Evolutionary conservation across 202 grass and related monocot genomes (phyloP).

Genomic region (Brachypodium distachyon): DNA sequence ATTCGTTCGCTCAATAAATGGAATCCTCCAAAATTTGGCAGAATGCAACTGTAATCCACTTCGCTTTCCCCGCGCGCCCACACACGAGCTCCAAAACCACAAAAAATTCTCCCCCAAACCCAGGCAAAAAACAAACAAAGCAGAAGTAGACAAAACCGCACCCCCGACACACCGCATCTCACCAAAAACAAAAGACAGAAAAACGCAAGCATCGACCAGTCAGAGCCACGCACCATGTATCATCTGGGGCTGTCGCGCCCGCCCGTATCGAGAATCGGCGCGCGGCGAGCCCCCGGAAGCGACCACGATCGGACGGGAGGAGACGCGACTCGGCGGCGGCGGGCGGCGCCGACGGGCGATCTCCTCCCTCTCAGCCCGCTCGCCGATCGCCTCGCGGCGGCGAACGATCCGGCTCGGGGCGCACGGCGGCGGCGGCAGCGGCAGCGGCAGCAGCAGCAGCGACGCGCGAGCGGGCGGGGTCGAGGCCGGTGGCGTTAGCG

Average conservation of each 20-base stretch:
- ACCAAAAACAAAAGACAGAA: neutral
- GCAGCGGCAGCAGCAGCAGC: neutral
- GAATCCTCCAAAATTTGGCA: neutral
- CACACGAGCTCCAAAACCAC: slow-evolving; percentile 37
- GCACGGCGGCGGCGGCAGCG: neutral
- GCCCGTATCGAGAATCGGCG: neutral
- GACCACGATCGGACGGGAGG: slow-evolving; percentile 33
- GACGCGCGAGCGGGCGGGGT: neutral
- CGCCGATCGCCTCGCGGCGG: slow-evolving; percentile 23
- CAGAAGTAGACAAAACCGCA: slow-evolving; percentile 29
- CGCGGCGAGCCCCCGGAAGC: neutral
- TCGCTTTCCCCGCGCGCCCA: neutral
- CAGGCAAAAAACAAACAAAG: slow-evolving; percentile 1
- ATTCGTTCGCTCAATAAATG: neutral
- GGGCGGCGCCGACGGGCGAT: slow-evolving; percentile 41
- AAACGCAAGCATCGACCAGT: neutral
- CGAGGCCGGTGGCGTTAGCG: neutral
- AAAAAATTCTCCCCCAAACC: slow-evolving; percentile 11
- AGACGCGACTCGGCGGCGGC: slow-evolving; percentile 39
- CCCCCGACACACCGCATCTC: slow-evolving; percentile 24
- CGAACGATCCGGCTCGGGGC: slow-evolving; percentile 14
- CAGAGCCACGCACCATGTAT: slow-evolving; percentile 40
- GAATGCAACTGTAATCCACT: slow-evolving; percentile 8
- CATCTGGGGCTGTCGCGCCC: slow-evolving; percentile 35
- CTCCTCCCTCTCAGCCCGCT: slow-evolving; percentile 40